Base-by-base conservation (phyloP, 2,329 filamentous ascomycete species). In the Trichoderma sp. region DNA sequence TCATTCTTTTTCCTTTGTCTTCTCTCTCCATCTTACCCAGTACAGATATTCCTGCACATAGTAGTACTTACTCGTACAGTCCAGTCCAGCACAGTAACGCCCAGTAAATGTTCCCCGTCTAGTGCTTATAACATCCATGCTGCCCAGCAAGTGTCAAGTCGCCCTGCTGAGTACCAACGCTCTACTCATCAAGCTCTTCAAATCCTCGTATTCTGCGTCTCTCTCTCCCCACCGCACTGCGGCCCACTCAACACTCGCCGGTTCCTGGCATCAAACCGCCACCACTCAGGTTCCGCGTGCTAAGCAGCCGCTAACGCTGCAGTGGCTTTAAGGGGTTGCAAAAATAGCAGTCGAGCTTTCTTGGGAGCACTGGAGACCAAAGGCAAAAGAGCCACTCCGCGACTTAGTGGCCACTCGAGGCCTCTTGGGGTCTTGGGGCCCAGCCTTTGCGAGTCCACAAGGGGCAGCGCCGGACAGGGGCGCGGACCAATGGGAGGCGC, bases 271-370 rank as follows among this genome's bases (percentile, higher is more conserved):
- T 62, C 36, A 56, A 64, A 47, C 58, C 56, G 60, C 32, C 56
- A 70, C 69, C 61, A 58, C 68, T 39, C 64, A 34, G 30, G 26
- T 30, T 21, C 51, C 47, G 64, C 32, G 34, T 71, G 69, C 61
- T 66, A 64, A 57, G 39, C 53, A 43, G 39, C 57, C 71, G 71
- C 71, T 72, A 72, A 56, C 28, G 51, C 56, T 72, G 64, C 71
- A 72, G 64, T 72, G 64, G 71, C 71, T 72, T 62, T 72, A 63
- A 66, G 65, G 71, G 64, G 64, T 68, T 60, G 58, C 70, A 69
- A 69, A 68, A 72, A 72, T 68, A 68, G 65, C 57, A 63, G 57
- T 18, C 24, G n/a, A 24, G 36, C 7, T 60, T 34, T 21, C 26
- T 56, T 34, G 24, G 15, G 11, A n/a, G n/a, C n/a, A n/a, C n/a